phyloP scores from a whole-genome alignment of 2,329 filamentous ascomycete species.

The Cladosporium cucumerinum region DNA sequence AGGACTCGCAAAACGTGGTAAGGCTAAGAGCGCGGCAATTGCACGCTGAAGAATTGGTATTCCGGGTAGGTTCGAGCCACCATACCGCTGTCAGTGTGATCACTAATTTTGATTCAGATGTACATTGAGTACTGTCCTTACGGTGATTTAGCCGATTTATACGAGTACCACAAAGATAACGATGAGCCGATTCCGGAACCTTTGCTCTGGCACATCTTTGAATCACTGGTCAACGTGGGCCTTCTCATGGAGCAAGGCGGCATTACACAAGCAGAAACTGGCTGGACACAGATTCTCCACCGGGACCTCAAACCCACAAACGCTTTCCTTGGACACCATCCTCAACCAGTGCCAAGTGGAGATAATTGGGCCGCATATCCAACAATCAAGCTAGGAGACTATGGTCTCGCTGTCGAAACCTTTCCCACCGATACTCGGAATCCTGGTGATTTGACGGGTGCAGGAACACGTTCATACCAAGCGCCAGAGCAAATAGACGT shows the following conservation, averaged over 20 bases:
- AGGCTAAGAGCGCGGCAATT: not conserved
- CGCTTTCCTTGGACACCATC: conserved; percentile 46
- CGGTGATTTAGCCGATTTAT: not conserved
- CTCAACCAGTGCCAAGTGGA: not conserved
- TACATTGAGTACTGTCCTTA: not conserved
- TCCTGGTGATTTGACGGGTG: not conserved
- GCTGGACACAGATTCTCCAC: conserved; percentile 46
- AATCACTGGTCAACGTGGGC: conserved; percentile 19
- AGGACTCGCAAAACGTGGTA: not conserved
- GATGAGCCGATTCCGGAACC: conserved; percentile 18
- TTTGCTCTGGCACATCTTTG: conserved; percentile 19
- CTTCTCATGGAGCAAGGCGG: conserved; percentile 20
- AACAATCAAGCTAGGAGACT: conserved; percentile 12
- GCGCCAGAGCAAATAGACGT: not conserved
- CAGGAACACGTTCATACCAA: not conserved
- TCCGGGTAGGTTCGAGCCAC: not conserved
- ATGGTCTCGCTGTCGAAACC: conserved; percentile 14
- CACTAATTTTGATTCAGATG: not conserved
- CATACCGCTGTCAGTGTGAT: not conserved
- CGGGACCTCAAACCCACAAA: conserved; percentile 97
- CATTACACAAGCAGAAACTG: not conserved
- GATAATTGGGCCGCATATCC: not conserved
- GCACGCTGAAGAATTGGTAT: not conserved
- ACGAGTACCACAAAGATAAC: not conserved
- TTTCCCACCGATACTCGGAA: not conserved